Conservation (phyloP, 2,329 filamentous ascomycete species). For the Trichothecium sympodiale region DNA sequence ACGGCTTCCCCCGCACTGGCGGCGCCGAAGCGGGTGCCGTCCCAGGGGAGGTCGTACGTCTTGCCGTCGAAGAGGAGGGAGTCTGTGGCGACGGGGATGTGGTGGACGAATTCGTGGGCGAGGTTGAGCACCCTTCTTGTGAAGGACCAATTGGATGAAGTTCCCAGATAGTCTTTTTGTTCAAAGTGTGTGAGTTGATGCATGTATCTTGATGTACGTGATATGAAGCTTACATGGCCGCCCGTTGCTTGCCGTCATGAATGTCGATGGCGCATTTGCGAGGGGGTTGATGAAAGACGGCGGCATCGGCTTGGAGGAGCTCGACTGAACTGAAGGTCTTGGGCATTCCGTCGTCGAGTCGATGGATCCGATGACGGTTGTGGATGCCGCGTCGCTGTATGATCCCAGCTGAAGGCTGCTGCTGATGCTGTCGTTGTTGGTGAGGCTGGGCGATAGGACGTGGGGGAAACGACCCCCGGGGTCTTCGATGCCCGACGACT, state of each 20-base stretch:
- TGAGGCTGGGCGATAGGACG: not conserved
- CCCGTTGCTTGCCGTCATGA: conserved; percentile 28
- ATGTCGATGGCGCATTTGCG: conserved; percentile 26
- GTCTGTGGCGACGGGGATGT: conserved; percentile 27
- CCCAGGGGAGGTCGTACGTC: conserved; percentile 40
- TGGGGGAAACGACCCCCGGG: conserved; percentile 7
- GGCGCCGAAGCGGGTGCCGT: conserved; percentile 15
- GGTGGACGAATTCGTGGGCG: conserved; percentile 33
- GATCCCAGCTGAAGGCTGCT: too few relatives aligned
- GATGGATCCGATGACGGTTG: conserved; percentile 8
- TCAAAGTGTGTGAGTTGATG: too few relatives aligned
- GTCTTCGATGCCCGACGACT: conserved; percentile 10
- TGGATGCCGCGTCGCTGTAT: conserved; percentile 4
- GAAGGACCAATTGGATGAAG: conserved; percentile 47
- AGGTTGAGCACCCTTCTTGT: conserved; percentile 35
- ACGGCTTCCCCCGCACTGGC: too few relatives aligned
- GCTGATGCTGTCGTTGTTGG: not conserved
- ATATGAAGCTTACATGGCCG: conserved; percentile 24
- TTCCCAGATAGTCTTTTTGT: conserved; percentile 36
- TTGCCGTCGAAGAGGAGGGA: conserved; percentile 37
- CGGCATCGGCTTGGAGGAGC: conserved; percentile 13
- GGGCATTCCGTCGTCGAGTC: conserved; percentile 8
- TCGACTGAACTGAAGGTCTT: conserved; percentile 4
- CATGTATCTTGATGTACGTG: too few relatives aligned
- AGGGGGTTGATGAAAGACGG: conserved; percentile 29